phyloP scores from a whole-genome alignment of 1,139 yeast species.

The Geotrichum phurueaensis region DNA sequence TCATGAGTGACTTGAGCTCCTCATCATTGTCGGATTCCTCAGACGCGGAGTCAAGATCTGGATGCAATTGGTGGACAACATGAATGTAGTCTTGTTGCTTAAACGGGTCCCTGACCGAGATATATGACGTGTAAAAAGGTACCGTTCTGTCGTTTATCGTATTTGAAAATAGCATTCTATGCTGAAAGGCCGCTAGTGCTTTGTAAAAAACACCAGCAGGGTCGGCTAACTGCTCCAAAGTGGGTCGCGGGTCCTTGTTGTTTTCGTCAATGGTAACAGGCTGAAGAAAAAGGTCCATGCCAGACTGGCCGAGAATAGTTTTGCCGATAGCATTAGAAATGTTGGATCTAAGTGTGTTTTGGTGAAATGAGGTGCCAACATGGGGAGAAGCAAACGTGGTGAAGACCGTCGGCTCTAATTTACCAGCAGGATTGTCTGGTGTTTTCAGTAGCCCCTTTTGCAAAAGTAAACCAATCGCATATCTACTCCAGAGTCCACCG shows the following conservation, averaged over 20 bases:
- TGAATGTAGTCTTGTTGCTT: constrained; percentile 27
- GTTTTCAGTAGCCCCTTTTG: constrained; percentile 2
- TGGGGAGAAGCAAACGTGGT: constrained; percentile 92
- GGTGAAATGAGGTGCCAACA: constrained; percentile 55
- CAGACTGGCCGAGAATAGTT: constrained; percentile 62
- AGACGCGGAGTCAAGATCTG: constrained; percentile 2
- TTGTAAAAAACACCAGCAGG: constrained; percentile 46
- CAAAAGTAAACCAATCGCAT: constrained; percentile 50
- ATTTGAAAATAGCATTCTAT: constrained; percentile 62
- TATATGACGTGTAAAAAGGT: constrained; percentile 49
- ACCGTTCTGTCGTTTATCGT: constrained; percentile 67
- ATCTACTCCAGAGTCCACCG: constrained; percentile 53
- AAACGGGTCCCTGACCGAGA: constrained; percentile 46
- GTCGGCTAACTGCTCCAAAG: constrained; percentile 50
- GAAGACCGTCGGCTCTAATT: constrained; percentile 29
- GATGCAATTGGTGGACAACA: constrained; percentile 15
- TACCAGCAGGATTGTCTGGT: constrained; percentile 6
- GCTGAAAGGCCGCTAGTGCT: constrained; percentile 54
- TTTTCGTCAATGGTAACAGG: constrained; percentile 39
- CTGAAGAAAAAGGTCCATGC: constrained; percentile 61
- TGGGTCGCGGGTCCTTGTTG: constrained; percentile 17
- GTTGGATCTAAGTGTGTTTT: constrained; percentile 39
- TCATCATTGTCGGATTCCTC: constrained; percentile 15
- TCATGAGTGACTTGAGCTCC: neutral
- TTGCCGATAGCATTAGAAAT: constrained; percentile 56